Evolutionary conservation across 1,284 basidiomycete genomes (phyloP), one percentile per base, ranked within the genome.

Genomic region (Anthracocystis setariae): DNA sequence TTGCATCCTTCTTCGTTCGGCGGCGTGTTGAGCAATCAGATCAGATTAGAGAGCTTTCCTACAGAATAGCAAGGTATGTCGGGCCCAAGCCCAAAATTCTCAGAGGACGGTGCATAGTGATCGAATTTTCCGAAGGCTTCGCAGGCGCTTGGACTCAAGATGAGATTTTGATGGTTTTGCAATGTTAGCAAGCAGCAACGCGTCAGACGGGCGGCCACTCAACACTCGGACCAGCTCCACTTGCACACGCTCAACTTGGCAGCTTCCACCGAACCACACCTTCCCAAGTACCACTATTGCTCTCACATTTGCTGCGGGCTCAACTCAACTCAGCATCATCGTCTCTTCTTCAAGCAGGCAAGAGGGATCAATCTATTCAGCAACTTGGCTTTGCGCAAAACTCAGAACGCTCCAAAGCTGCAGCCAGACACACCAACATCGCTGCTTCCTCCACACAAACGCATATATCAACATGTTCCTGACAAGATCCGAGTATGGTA

Each of bases 401-500:
- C 15, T 39, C 37, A 39, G 37, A 39, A 37, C 35, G 35, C 17
- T 37, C 35, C 35, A 37, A n/a, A 7, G 17, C n/a, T 37, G 7
- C 15, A 17, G n/a, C n/a, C n/a, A n/a, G n/a, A n/a, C n/a, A n/a
- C n/a, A n/a, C n/a, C n/a, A n/a, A n/a, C n/a, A n/a, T n/a, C n/a
- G n/a, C n/a, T 17, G 35, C 39, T 10, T 21, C 39, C 39, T 42
- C 39, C 48, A 42, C 46, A 50, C 21, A 17, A 13, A 43, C 46
- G 32, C 18, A 40, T 37, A 48, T 21, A 37, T 29, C 38, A 48
- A 45, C 43, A 80, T 94, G 92, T 94, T 94, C 84, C 88, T 93
- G 84, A 93, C 92, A 85, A 90, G 92, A 86, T 93, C 92, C 85
- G 92, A 93, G 86, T 94, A 93, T 85, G 92, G 92, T 91, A 52